A percentile compares a stretch with the other conserved stretches of the same genome.
Conservation (phyloP, 2,329 filamentous ascomycete species). For the Neurospora sp. region DNA sequence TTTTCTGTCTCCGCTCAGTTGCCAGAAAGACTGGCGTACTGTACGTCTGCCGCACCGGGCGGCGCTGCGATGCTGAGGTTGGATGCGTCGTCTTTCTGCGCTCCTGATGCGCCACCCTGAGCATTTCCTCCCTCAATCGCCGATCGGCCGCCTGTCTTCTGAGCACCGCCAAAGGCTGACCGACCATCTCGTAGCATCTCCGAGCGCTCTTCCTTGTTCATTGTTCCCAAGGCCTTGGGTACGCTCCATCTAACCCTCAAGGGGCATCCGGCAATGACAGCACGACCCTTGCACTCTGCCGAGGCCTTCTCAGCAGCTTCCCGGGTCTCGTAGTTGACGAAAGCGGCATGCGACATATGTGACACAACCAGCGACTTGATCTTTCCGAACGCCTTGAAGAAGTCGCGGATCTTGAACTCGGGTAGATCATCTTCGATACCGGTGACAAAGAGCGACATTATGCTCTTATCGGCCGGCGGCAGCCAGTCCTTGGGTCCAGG, state of each 20-base stretch:
- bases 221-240: slow-evolving; percentile 81
- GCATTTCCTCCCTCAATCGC: slow-evolving; percentile 23
- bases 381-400: slow-evolving; percentile 82
- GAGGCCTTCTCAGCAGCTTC: slow-evolving; percentile 81
- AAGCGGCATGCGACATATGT: slow-evolving; percentile 94
- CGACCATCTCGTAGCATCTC: slow-evolving; percentile 74
- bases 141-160: slow-evolving; percentile 26
- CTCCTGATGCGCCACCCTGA: slow-evolving; percentile 16
- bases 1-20: slow-evolving; percentile 20
- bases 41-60: slow-evolving; percentile 66
- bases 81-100: slow-evolving; percentile 19
- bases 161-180: slow-evolving; percentile 41
- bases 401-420: slow-evolving; percentile 81
- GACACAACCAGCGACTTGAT: slow-evolving; percentile 91
- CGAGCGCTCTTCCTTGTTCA: slow-evolving; percentile 77
- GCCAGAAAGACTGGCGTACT: slow-evolving; percentile 78
- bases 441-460: slow-evolving; percentile 90
- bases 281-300: slow-evolving; percentile 73
- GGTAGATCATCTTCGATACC: slow-evolving; percentile 94
- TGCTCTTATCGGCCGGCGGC: slow-evolving; percentile 72
- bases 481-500: slow-evolving; percentile 77
- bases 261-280: slow-evolving; percentile 84
- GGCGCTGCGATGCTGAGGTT: slow-evolving; percentile 57
- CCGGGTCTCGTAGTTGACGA: slow-evolving; percentile 85
- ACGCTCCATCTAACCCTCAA: slow-evolving; percentile 86